Conservation (phyloP, 1,284 basidiomycete genomes). For the Sporisorium sorghi region DNA sequence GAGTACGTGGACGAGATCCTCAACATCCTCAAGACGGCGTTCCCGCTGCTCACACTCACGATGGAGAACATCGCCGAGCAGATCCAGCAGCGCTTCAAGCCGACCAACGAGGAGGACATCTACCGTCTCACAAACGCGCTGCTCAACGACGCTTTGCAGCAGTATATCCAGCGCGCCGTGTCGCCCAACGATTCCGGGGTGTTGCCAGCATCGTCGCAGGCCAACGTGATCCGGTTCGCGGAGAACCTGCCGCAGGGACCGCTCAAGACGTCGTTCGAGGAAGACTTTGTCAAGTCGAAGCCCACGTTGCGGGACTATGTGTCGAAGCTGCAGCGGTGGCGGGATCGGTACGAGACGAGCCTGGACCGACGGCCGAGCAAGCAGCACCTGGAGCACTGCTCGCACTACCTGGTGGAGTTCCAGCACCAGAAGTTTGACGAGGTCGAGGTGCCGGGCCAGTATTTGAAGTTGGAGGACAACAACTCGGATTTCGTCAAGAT, state of each 20-base stretch:
- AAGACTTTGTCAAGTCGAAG: slow-evolving; percentile 87
- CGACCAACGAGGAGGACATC: slow-evolving; percentile 90
- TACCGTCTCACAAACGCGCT: slow-evolving; percentile 91
- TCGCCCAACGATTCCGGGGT: slow-evolving; percentile 78
- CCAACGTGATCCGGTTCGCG: slow-evolving; percentile 80
- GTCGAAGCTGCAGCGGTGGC: slow-evolving; percentile 87
- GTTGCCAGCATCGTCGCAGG: slow-evolving; percentile 74
- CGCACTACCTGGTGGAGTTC: slow-evolving; percentile 96
- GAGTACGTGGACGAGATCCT: slow-evolving; percentile 95
- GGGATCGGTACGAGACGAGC: slow-evolving; percentile 87
- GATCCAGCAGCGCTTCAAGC: slow-evolving; percentile 90
- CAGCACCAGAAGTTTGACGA: slow-evolving; percentile 98
- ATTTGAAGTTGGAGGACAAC: slow-evolving; percentile 84
- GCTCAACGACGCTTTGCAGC: slow-evolving; percentile 75
- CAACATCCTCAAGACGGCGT: slow-evolving; percentile 93
- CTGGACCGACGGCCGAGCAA: slow-evolving; percentile 85
- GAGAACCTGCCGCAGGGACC: slow-evolving; percentile 71
- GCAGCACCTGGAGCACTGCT: slow-evolving; percentile 88
- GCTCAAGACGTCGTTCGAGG: slow-evolving; percentile 82
- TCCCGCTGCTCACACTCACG: slow-evolving; percentile 92
- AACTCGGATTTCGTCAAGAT: slow-evolving; percentile 93
- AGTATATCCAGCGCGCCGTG: slow-evolving; percentile 66
- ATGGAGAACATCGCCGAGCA: slow-evolving; percentile 99
- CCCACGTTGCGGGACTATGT: slow-evolving; percentile 89
- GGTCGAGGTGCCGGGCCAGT: slow-evolving; percentile 98